Evolutionary conservation across 495 filamentous ascomycete genomes (phyloP).

Genomic region (Lophiotrema nucula): DNA sequence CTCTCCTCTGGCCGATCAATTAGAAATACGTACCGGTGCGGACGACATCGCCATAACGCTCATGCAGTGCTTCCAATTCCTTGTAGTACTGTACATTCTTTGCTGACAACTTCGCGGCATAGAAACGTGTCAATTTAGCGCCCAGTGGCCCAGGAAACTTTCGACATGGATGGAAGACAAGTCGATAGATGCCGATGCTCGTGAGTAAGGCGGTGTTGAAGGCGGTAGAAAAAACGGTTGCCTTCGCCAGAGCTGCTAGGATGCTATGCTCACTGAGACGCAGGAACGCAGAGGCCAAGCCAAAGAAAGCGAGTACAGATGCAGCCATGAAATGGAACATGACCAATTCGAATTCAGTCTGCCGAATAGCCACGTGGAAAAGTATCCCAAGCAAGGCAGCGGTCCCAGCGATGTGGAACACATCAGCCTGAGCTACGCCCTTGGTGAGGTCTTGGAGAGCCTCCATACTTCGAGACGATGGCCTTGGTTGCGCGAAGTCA

Average conservation of each 20-base stretch:
- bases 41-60: constrained; percentile 20
- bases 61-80: constrained; percentile 13
- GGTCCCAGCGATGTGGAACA: not conserved
- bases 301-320: constrained; percentile 7
- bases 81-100: constrained; percentile 17
- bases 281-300: not conserved
- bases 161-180: constrained; percentile 22
- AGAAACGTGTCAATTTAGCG: constrained; percentile 19
- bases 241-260: not conserved
- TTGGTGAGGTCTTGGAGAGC: not conserved
- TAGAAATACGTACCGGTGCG: too few species aligned
- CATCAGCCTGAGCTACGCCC: not conserved
- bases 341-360: constrained; percentile 11
- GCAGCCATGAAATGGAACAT: constrained; percentile 19
- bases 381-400: not conserved
- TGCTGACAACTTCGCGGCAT: constrained; percentile 7
- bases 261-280: not conserved
- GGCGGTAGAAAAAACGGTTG: not conserved
- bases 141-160: constrained; percentile 17
- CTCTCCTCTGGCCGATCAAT: too few species aligned
- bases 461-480: not conserved
- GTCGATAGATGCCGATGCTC: constrained; percentile 44
- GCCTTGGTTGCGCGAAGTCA: not conserved
- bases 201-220: constrained; percentile 36
- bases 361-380: not conserved